Evolutionary conservation across 495 filamentous ascomycete species (phyloP), one percentile per base, ranked within the genome.

Genomic region (Schizothecium vesticola): DNA sequence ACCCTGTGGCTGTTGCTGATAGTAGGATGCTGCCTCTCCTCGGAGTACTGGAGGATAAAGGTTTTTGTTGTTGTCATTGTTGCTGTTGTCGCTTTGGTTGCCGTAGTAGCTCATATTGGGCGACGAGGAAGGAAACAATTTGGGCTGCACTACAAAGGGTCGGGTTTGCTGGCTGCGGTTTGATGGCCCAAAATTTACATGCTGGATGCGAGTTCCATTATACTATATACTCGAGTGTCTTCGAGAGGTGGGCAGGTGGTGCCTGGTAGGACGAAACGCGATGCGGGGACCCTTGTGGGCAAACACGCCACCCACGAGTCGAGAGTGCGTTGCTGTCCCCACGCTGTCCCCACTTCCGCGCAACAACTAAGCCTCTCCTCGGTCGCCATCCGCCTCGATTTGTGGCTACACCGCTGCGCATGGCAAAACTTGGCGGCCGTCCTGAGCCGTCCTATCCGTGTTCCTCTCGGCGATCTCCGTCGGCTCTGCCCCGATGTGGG

Each of bases 21-120:
- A 74, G 43, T 74, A 74, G 0, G 69, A 74, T 24, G 65, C 69
- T 8, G 72, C 71, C 62, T 73, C 71, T 6, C 71, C 73, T n/a
- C 66, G 67, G 6, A 19, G 43, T n/a, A 6, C 12, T n/a, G 4
- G 19, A 9, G 43, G 43, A 9, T n/a, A 51, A 1, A 19, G 6
- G 43, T n/a, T 19, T 13, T 51, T 51, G 43, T n/a, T 51, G 56
- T 61, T 33, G 59, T n/a, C n/a, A 36, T 61, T 33, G 59, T 67
- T 61, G 59, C 57, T 28, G 63, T 70, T 65, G 56, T 19, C 60
- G 13, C 51, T 57, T 55, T 69, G 63, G 69, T 63, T 26, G 68
- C 64, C 62, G 63, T 63, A 29, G 28, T 66, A 26, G 59, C 62
- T 64, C 62, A 64, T 64, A 43, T 13, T 64, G 33, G 23, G 26